These are phyloP conservation scores for Metschnikowia drakensbergensis DNA, from an alignment of 805 yeast species.

Conservation along the genomic window DNA sequence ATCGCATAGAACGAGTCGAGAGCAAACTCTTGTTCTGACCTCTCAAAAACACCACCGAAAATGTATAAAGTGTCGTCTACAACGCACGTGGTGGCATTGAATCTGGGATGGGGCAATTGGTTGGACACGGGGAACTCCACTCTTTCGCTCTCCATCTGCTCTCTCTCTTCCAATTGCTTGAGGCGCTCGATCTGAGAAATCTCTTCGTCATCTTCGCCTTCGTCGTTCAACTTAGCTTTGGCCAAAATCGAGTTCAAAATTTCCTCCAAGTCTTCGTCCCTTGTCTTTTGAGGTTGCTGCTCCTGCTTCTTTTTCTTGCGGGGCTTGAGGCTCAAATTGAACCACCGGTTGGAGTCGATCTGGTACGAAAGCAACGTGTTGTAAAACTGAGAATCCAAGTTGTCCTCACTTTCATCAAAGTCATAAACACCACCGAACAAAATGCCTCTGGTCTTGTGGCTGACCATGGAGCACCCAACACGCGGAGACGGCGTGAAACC, in stretches of 20 bases:
- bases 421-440: conserved; percentile 95
- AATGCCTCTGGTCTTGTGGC: conserved; percentile 88
- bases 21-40: conserved; percentile 78
- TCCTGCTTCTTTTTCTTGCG: conserved; percentile 48
- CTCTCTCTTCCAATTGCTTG: conserved; percentile 35
- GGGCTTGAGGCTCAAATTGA: conserved; percentile 60
- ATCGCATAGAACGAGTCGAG: conserved; percentile 83
- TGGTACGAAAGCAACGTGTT: conserved; percentile 80
- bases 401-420: conserved; percentile 92
- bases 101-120: conserved; percentile 81
- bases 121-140: conserved; percentile 53
- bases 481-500: conserved; percentile 90
- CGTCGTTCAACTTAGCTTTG: conserved; percentile 66
- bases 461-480: conserved; percentile 89
- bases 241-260: conserved; percentile 69
- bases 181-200: conserved; percentile 35
- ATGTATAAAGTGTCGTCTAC: conserved; percentile 79
- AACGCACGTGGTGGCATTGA: conserved; percentile 81
- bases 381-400: conserved; percentile 77
- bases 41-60: conserved; percentile 88
- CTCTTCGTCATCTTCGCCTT: conserved; percentile 39
- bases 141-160: conserved; percentile 38
- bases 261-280: conserved; percentile 80
- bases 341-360: conserved; percentile 86
- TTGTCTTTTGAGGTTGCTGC: conserved; percentile 43